Percentiles rank a stretch among this genome's conserved stretches.
These are phyloP conservation scores for Russula sp. DNA, from an alignment of 768 basidiomycete species.

Conservation along the genomic window DNA sequence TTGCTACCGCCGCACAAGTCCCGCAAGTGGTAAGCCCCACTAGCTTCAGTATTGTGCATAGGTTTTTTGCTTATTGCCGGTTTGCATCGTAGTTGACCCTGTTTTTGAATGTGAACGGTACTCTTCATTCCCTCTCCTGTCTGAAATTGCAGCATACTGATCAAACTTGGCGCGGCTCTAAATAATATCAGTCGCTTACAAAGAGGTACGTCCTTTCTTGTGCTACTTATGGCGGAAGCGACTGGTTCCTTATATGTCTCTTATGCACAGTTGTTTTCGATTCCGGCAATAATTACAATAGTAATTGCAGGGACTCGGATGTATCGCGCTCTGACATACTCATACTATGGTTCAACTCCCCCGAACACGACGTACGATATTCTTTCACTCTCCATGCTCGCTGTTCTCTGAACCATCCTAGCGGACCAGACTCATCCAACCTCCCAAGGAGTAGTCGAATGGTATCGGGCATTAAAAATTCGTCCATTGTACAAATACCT, in stretches of 20 bases:
- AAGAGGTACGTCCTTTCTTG: neutral
- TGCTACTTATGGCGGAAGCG: neutral
- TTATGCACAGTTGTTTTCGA: no score
- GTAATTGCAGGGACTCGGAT: neutral
- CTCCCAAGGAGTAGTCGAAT: neutral
- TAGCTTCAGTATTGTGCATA: neutral
- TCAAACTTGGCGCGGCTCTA: no score
- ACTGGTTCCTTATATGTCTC: no score
- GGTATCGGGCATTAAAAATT: neutral
- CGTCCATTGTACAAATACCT: no score
- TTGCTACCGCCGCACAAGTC: neutral
- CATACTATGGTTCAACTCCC: neutral
- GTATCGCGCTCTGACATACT: neutral
- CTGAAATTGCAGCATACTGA: no score
- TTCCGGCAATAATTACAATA: neutral
- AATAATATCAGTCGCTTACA: neutral
- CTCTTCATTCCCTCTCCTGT: no score
- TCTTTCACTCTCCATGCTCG: no score
- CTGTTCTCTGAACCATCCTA: no score
- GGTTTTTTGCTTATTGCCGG: no score
- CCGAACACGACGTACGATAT: no score
- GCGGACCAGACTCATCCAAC: neutral
- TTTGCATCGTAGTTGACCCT: no score
- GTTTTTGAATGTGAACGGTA: no score
- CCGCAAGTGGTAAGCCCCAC: neutral